These are phyloP conservation scores for Russula compacta DNA, from an alignment of 768 basidiomycete genomes.

Conservation along the genomic window DNA sequence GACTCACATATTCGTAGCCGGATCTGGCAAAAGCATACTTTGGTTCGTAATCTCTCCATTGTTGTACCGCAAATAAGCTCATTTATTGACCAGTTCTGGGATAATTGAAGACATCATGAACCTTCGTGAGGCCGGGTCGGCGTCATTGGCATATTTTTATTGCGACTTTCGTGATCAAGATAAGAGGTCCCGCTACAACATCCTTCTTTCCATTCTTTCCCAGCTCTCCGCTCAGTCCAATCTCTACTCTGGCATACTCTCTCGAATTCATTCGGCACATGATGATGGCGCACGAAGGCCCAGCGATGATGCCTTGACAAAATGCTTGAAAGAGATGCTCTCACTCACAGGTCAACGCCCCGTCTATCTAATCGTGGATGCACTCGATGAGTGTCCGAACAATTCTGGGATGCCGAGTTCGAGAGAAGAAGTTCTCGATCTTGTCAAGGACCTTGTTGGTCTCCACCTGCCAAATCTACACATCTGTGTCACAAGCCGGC, in stretches of 20 bases:
- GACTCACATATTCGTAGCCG: background rate
- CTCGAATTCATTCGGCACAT: background rate
- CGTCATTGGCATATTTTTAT: background rate
- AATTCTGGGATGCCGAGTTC: background rate
- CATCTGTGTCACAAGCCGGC: background rate
- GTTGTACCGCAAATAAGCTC: background rate
- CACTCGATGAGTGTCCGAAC: background rate
- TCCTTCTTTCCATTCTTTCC: background rate
- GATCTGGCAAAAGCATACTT: background rate
- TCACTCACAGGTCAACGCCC: background rate
- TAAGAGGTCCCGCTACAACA: background rate
- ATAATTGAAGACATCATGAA: background rate
- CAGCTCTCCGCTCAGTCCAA: background rate
- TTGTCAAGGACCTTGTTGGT: background rate
- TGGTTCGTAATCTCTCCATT: background rate
- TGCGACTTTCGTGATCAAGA: background rate
- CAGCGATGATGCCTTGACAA: background rate
- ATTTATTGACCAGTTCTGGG: background rate
- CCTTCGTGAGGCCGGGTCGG: background rate
- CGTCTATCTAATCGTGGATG: background rate
- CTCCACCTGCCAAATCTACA: background rate
- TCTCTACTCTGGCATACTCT: background rate
- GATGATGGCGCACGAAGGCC: background rate
- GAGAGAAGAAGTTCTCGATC: background rate
- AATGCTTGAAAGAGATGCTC: background rate